phyloP scores from a whole-genome alignment of 1,284 basidiomycete species.

The Ganoderma resinaceum region DNA sequence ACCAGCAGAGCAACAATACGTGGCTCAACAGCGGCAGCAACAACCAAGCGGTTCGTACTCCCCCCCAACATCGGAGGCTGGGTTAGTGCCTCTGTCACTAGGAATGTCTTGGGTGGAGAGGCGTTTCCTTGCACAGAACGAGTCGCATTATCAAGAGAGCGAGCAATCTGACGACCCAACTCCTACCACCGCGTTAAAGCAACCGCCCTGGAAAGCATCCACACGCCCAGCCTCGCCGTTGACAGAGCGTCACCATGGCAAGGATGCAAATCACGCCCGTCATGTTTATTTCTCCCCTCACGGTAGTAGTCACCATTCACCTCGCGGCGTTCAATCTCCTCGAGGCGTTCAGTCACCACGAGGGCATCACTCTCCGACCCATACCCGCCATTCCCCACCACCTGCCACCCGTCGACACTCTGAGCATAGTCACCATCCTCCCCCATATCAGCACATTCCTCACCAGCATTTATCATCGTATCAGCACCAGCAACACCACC shows the following conservation, averaged over 20 bases:
- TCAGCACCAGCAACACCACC: slow-evolving; percentile 8
- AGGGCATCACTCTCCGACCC: slow-evolving; percentile 26
- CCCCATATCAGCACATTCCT: slow-evolving; percentile 11
- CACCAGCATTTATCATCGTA: slow-evolving; percentile 14
- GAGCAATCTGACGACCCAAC: slow-evolving; percentile 30
- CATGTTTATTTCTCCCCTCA: slow-evolving; percentile 21
- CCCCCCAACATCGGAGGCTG: slow-evolving; percentile 7
- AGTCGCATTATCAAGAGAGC: slow-evolving; percentile 21
- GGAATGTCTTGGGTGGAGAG: slow-evolving; percentile 27
- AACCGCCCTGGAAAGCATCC: slow-evolving; percentile 18
- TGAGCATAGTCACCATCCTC: slow-evolving; percentile 15
- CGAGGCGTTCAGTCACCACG: slow-evolving; percentile 29
- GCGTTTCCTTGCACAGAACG: slow-evolving; percentile 23
- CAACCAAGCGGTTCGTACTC: slow-evolving; percentile 15
- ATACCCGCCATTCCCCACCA: slow-evolving; percentile 24
- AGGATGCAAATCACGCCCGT: slow-evolving; percentile 19
- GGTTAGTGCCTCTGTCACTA: slow-evolving; percentile 1
- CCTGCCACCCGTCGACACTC: slow-evolving; percentile 12
- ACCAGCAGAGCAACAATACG: slow-evolving; percentile 20
- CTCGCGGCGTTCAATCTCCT: slow-evolving; percentile 12
- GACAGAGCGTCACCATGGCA: slow-evolving; percentile 24
- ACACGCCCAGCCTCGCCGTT: background rate
- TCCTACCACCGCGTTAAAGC: background rate
- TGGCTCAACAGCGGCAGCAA: slow-evolving; percentile 8
- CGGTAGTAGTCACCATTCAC: slow-evolving; percentile 6